Base-by-base conservation (phyloP, 1,139 yeast species). In the Saccharomyces hybrid region DNA sequence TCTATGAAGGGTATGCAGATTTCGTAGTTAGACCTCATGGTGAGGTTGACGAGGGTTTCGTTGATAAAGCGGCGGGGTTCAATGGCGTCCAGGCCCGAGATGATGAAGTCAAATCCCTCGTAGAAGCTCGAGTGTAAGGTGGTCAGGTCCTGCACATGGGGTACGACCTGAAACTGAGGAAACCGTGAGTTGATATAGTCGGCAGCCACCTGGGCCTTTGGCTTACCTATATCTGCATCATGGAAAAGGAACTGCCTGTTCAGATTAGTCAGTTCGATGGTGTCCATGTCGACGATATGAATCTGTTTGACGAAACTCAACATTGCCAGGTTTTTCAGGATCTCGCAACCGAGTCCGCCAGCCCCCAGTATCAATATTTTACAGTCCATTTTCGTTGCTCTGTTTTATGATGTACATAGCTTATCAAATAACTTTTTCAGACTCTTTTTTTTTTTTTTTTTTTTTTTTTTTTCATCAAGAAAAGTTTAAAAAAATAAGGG, bases 291-390 rank as follows among this genome's bases (percentile, higher is more conserved):
- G 46, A 93, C 88, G 16, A 93, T 84, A 62, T 88, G 86, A 46
- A 93, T 83, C 56, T 84, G 75, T 52, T 75, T 75, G 65, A 91
- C 87, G 3, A 42, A 50, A 8, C 96, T 96, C 2, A 85, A 77
- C 54, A 88, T 74, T 0, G 95, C 93, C 51, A 93, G 74, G 70
- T 90, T 83, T 73, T 91, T 91, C 52, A 93, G 73, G 41, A 93
- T 83, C 70, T 93, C 98, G 73, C 98, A 93, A 0, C 99, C 99
- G 8, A 93, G 74, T 0, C 99, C 99, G 1, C 98, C 98, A 0
- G 98, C 97, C 0, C 99, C 98, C 44, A 91, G 75, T 1, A 86
- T 84, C 59, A 78, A 75, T 58, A 82, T 69, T 55, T 60, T 64
- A 27, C 57, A 53, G 28, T 56, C 60, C 61, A 59, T 60, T 47